Base-by-base conservation (phyloP, 2,329 filamentous ascomycete species). In the Hyphodiscus sp. region DNA sequence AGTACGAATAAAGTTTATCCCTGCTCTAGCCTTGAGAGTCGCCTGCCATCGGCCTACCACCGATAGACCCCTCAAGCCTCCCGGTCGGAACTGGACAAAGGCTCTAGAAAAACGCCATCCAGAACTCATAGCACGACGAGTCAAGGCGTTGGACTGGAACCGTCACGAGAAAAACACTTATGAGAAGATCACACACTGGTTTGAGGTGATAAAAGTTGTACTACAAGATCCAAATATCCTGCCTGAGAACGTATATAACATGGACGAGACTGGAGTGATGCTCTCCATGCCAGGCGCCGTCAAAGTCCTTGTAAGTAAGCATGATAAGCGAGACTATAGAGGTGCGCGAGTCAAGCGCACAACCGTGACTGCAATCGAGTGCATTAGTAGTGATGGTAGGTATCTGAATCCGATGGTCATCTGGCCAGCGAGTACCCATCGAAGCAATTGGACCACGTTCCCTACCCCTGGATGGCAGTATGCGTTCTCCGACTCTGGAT, bases 121-220 rank as follows among this genome's bases (percentile, higher is more conserved):
- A 26, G 8, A 4, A 26, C 23, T 26, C 3, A 3, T 26, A 26
- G 23, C 23, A 8, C 45, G 45, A 10, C 20, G 45, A n/a, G 45
- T 47, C n/a, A 47, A 30, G 19, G 45, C 19, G 1, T 30, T 47
- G 18, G 45, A 47, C 20, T 47, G 10, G 45, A 47, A 47, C 10
- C 45, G 26, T 23, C 45, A 47, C 45, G 26, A 62, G 19, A 42
- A 19, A n/a, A 61, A 62, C 44, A 66, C 63, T 9, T 64, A 66
- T 58, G 61, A 62, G n/a, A 67, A 68, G 58, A 62, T 62, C 29
- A 58, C 56, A 48, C 55, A 64, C 10, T 67, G 57, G 63, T 67
- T 69, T 59, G 52, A 47, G 20, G 54, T 68, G 20, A 67, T 68
- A 43, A 49, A 58, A 29, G 47, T 54, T 45, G 58, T 61, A 47